Conservation (phyloP, 2,329 filamentous ascomycete genomes). For the Penicillium verrucosum region DNA sequence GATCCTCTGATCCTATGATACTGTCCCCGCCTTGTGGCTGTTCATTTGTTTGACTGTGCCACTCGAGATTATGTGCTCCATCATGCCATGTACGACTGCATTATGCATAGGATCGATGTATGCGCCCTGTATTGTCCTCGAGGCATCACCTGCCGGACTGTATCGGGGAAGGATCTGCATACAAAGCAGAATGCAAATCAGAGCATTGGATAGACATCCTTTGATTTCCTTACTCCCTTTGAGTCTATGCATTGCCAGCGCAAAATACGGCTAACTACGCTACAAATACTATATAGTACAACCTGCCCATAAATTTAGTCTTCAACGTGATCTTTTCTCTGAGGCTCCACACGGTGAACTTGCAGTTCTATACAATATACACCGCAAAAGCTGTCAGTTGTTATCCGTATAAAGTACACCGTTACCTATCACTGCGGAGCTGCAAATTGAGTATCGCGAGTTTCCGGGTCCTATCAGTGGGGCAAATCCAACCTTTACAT, state of each 20-base stretch:
- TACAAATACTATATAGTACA: not conserved
- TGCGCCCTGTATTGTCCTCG: conserved; percentile 10
- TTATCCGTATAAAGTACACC: not conserved
- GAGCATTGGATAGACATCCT: conserved; percentile 16
- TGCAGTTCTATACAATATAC: conserved; percentile 10
- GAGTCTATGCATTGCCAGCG: not conserved
- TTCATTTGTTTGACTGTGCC: conserved; percentile 16
- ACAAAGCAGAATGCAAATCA: conserved; percentile 11
- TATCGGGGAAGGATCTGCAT: conserved; percentile 17
- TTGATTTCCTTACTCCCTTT: conserved; percentile 5
- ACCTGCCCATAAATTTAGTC: not conserved
- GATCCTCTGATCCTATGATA: not conserved
- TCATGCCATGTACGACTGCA: conserved; percentile 4
- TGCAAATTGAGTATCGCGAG: conserved; percentile 9
- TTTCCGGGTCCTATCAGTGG: conserved; percentile 20
- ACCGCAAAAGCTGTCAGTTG: conserved; percentile 13
- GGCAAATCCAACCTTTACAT: conserved; percentile 15
- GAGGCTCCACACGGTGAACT: conserved; percentile 3
- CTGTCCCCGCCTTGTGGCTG: conserved; percentile 24
- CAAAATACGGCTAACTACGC: not conserved
- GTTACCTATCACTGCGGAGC: conserved; percentile 7
- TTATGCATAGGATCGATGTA: conserved; percentile 3
- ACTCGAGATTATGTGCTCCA: conserved; percentile 6
- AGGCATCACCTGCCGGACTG: conserved; percentile 19
- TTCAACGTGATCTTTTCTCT: not conserved